Conservation (phyloP, 305 asterid genomes). For the Ruellia speciosa region DNA sequence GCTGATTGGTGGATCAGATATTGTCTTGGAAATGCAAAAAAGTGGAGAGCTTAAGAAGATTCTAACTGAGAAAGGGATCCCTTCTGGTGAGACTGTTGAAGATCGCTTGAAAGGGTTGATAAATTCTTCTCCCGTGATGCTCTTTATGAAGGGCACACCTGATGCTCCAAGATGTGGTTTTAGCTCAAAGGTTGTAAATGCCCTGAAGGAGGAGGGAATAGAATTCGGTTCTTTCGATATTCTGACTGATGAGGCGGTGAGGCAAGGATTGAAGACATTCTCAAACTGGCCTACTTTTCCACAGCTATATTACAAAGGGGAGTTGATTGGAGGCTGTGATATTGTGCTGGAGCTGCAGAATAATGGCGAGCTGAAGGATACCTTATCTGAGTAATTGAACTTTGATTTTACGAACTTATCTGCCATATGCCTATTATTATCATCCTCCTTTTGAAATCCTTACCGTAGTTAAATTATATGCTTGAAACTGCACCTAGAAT, state of each 20-base stretch:
- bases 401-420: not conserved
- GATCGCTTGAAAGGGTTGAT: slow-evolving; percentile 54
- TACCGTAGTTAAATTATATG: too few relatives aligned
- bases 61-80: slow-evolving; percentile 56
- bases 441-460: too few relatives aligned
- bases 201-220: slow-evolving; percentile 62
- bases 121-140: slow-evolving; percentile 58
- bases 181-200: slow-evolving; percentile 87
- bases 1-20: slow-evolving; percentile 93
- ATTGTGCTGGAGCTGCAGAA: slow-evolving; percentile 67
- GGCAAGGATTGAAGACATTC: slow-evolving; percentile 79
- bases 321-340: slow-evolving; percentile 92
- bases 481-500: not conserved
- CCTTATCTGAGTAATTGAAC: slow-evolving; percentile 47
- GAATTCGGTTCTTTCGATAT: slow-evolving; percentile 83
- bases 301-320: slow-evolving; percentile 88
- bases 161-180: slow-evolving; percentile 84
- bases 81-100: slow-evolving; percentile 38
- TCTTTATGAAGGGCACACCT: slow-evolving; percentile 84
- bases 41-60: slow-evolving; percentile 83
- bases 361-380: slow-evolving; percentile 60
- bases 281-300: slow-evolving; percentile 99
- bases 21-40: slow-evolving; percentile 92
- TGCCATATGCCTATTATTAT: not conserved
- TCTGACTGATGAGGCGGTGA: slow-evolving; percentile 70